These are phyloP conservation scores for Curvularia sp. DNA, from an alignment of 2,329 filamentous ascomycete genomes.

Conservation along the genomic window DNA sequence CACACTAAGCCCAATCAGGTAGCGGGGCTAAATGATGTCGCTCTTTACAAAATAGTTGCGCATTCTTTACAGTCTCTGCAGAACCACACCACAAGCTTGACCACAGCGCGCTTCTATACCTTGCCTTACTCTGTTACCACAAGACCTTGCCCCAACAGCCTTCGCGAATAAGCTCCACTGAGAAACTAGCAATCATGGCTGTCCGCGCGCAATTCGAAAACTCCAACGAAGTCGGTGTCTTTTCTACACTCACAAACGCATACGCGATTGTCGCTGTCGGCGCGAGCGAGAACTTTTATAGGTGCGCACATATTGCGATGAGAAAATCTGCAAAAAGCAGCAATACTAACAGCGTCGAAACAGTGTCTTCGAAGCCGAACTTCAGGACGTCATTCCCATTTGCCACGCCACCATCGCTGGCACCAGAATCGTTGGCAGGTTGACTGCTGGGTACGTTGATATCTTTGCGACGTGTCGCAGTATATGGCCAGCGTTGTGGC, in stretches of 20 bases:
- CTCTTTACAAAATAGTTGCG: conserved; percentile 35
- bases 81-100: conserved; percentile 18
- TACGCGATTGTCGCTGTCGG: conserved; percentile 94
- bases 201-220: conserved; percentile 77
- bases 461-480: too few relatives aligned
- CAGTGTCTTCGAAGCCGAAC: conserved; percentile 94
- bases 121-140: background rate
- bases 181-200: conserved; percentile 53
- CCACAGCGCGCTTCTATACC: conserved; percentile 5
- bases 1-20: conserved; percentile 23
- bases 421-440: conserved; percentile 91
- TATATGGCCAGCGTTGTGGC: background rate
- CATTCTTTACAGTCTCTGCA: conserved; percentile 36
- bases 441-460: conserved; percentile 80
- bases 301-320: conserved; percentile 54
- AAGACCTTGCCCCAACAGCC: background rate
- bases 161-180: conserved; percentile 10
- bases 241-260: conserved; percentile 94
- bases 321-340: background rate
- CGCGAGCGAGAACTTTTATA: conserved; percentile 99
- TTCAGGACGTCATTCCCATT: conserved; percentile 96
- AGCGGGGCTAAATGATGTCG: conserved; percentile 38
- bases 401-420: conserved; percentile 96
- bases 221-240: conserved; percentile 95
- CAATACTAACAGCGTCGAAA: conserved; percentile 28